These are phyloP conservation scores for Pseudevernia furfuracea DNA, from an alignment of 495 filamentous ascomycete species.

Conservation along the genomic window DNA sequence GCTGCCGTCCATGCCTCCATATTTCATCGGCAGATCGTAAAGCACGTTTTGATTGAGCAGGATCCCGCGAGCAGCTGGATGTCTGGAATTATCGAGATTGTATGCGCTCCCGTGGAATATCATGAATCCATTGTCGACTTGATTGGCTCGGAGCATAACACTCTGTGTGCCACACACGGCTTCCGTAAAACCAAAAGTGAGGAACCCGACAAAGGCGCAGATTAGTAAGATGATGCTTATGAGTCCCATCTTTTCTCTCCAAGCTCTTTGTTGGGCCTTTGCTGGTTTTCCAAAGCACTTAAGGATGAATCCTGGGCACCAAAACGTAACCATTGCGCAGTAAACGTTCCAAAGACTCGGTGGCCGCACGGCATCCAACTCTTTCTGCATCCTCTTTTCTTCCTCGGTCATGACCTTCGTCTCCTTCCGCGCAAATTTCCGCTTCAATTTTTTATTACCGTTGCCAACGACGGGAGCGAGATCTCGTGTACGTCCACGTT, in stretches of 20 bases:
- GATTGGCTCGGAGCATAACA: constrained; percentile 67
- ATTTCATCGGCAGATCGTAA: constrained; percentile 70
- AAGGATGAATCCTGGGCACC: constrained; percentile 81
- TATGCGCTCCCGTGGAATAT: constrained; percentile 93
- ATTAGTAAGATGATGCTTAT: constrained; percentile 88
- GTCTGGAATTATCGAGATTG: constrained; percentile 62
- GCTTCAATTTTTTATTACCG: constrained; percentile 31
- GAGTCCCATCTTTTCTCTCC: constrained; percentile 98
- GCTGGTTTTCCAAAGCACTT: constrained; percentile 80
- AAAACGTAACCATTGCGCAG: constrained; percentile 88
- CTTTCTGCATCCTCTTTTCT: constrained; percentile 55
- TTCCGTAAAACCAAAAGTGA: constrained; percentile 93
- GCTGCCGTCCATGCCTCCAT: constrained; percentile 84
- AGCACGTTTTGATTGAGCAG: constrained; percentile 62
- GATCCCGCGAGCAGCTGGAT: constrained; percentile 75
- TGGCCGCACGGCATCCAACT: constrained; percentile 61
- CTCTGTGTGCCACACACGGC: constrained; percentile 69
- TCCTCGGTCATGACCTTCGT: constrained; percentile 47
- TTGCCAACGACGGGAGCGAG: constrained; percentile 28
- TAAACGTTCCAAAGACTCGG: constrained; percentile 93
- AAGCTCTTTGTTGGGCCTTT: constrained; percentile 83
- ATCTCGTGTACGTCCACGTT: constrained; percentile 39
- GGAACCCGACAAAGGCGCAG: constrained; percentile 82
- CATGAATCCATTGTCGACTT: constrained; percentile 76
- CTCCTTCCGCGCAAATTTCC: constrained; percentile 45